Conservation (phyloP, 345 rosid genomes). For the Melaleuca alternifolia region DNA sequence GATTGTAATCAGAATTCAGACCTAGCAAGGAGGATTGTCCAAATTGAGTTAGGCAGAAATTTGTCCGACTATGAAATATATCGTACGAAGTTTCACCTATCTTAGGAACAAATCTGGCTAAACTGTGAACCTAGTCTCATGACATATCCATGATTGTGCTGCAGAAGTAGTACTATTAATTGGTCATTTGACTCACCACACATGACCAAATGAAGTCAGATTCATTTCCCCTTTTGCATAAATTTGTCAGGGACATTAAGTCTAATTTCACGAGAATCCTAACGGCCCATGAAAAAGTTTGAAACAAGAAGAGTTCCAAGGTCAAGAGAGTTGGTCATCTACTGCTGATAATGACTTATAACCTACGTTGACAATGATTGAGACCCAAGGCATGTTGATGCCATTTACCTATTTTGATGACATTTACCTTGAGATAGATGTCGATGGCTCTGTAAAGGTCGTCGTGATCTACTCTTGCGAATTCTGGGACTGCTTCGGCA, state of each 20-base stretch:
- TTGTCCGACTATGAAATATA: not conserved
- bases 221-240: not conserved
- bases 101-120: not conserved
- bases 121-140: not conserved
- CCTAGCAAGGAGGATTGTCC: not conserved
- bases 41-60: not conserved
- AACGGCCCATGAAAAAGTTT: constrained; percentile 8
- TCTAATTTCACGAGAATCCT: not conserved
- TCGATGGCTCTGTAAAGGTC: constrained; percentile 94
- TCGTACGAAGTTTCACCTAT: not conserved
- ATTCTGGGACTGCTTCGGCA: constrained; percentile 77
- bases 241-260: not conserved
- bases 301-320: constrained; percentile 4
- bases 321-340: constrained; percentile 56
- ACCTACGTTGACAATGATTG: not conserved
- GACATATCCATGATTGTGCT: not conserved
- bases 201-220: not conserved
- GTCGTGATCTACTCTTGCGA: constrained; percentile 80
- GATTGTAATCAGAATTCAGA: not conserved
- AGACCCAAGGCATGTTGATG: not conserved
- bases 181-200: not conserved
- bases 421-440: constrained; percentile 88
- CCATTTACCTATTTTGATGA: not conserved
- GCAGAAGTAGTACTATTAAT: not conserved
- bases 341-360: constrained; percentile 19